A percentile compares a stretch with the other conserved stretches of the same genome.
Evolutionary conservation across 2,329 filamentous ascomycete species (phyloP).

Genomic region (Zalaria sp.): DNA sequence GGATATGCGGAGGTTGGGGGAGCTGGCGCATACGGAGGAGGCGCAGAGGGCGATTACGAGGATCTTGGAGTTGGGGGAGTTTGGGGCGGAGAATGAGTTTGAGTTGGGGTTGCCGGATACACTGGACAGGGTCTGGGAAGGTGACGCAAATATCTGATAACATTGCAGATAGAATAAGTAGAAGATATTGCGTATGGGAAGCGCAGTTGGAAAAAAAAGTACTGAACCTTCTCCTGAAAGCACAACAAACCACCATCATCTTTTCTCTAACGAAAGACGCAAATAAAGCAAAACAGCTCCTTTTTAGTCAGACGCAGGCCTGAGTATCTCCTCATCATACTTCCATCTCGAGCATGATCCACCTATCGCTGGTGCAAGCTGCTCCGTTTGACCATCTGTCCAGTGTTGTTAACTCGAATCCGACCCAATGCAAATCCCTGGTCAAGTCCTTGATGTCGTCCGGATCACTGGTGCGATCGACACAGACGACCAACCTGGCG

Average conservation of each 20-base stretch:
- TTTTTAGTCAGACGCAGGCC: no score
- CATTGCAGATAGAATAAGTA: no score
- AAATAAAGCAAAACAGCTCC: no score
- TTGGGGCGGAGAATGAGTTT: not conserved
- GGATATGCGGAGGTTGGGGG: not conserved
- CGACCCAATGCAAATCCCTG: conserved; percentile 84
- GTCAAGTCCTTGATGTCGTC: conserved; percentile 53
- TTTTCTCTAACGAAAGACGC: no score
- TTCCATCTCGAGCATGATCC: conserved; percentile 85
- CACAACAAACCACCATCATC: no score
- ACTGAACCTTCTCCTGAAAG: no score
- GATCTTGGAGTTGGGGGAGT: not conserved
- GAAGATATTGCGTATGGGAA: no score
- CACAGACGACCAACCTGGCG: conserved; percentile 62
- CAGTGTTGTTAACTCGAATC: conserved; percentile 71
- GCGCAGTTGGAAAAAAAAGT: no score
- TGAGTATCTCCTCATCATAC: conserved; percentile 34
- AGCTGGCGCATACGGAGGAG: not conserved
- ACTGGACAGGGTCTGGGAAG: not conserved
- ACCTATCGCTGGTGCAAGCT: conserved; percentile 54
- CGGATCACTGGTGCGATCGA: conserved; percentile 53
- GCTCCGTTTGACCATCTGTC: conserved; percentile 55
- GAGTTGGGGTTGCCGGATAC: not conserved
- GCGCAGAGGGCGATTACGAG: not conserved
- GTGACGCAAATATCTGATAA: no score